Conservation (phyloP, 1,139 yeast species). For the Zygosaccharomyces sapae region DNA sequence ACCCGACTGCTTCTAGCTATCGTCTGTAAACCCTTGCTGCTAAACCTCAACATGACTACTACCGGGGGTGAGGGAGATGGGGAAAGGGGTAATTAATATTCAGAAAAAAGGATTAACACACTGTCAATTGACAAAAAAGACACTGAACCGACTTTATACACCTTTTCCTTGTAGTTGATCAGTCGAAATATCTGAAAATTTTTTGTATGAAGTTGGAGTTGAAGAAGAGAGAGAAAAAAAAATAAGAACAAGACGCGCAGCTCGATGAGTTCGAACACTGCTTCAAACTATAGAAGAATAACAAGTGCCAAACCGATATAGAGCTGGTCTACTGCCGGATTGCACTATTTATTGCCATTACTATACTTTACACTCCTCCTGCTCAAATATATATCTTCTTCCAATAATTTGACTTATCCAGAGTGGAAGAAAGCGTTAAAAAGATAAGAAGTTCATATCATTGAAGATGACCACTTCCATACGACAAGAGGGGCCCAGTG, state of each 20-base stretch:
- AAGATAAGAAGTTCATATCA: not conserved
- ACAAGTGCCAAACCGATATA: not conserved
- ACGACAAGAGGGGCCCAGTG: constrained; percentile 5
- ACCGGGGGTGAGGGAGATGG: too few relatives aligned
- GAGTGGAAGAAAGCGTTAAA: not conserved
- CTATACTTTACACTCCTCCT: not conserved
- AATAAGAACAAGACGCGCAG: constrained; percentile 5
- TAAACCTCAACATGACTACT: constrained; percentile 1
- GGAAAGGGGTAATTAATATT: not conserved
- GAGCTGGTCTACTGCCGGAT: not conserved
- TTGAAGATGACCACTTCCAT: constrained; percentile 8
- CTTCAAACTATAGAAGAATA: not conserved
- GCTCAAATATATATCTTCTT: not conserved
- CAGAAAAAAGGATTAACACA: not conserved
- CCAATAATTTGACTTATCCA: not conserved
- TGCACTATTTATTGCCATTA: not conserved
- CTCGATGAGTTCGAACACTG: not conserved
- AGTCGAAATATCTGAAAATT: not conserved
- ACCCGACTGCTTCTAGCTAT: not conserved
- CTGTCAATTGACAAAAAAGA: not conserved
- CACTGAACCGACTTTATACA: not conserved
- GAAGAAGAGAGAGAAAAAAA: not conserved
- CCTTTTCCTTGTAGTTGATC: not conserved
- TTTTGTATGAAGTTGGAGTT: not conserved
- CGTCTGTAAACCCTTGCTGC: constrained; percentile 1